These are phyloP conservation scores for Phlyctochytrium planicorne DNA, from an alignment of 192 early-diverging fungal species.

Conservation along the genomic window DNA sequence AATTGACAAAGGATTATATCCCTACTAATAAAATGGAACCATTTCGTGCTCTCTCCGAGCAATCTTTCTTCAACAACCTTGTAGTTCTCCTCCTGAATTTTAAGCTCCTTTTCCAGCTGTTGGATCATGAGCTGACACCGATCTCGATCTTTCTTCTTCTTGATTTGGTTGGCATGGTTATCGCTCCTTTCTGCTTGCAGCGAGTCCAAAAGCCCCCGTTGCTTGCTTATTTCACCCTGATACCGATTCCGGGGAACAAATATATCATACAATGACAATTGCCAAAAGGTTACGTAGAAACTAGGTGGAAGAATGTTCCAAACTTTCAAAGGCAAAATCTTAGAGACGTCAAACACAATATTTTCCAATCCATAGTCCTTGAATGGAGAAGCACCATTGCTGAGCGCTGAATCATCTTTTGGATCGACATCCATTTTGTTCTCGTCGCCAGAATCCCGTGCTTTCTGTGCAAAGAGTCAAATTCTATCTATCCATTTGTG, in stretches of 20 bases:
- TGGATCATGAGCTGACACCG: conserved; percentile 12
- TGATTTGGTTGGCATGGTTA: background rate
- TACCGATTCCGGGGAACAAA: conserved; percentile 64
- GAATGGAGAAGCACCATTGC: too few species aligned
- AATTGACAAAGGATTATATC: too few species aligned
- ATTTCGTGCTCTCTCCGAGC: conserved; percentile 26
- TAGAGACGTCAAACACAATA: conserved; percentile 17
- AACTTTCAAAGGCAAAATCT: conserved; percentile 23
- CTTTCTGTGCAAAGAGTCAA: too few species aligned
- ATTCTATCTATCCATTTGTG: too few species aligned
- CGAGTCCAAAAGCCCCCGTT: conserved; percentile 32
- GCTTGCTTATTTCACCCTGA: conserved; percentile 52
- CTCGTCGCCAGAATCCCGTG: too few species aligned
- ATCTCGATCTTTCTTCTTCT: conserved; percentile 37
- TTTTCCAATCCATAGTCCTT: too few species aligned
- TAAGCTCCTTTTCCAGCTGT: conserved; percentile 38
- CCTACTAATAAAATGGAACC: conserved; percentile 28
- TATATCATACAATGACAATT: conserved; percentile 73
- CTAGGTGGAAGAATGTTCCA: conserved; percentile 51
- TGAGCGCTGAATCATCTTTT: too few species aligned
- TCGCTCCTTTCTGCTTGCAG: conserved; percentile 25
- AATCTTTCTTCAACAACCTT: conserved; percentile 31
- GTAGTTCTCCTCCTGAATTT: conserved; percentile 37
- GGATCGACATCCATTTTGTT: too few species aligned
- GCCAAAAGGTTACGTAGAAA: conserved; percentile 83